phyloP scores from a whole-genome alignment of 2,329 filamentous ascomycete genomes.

The Penicillium brevicompactum region DNA sequence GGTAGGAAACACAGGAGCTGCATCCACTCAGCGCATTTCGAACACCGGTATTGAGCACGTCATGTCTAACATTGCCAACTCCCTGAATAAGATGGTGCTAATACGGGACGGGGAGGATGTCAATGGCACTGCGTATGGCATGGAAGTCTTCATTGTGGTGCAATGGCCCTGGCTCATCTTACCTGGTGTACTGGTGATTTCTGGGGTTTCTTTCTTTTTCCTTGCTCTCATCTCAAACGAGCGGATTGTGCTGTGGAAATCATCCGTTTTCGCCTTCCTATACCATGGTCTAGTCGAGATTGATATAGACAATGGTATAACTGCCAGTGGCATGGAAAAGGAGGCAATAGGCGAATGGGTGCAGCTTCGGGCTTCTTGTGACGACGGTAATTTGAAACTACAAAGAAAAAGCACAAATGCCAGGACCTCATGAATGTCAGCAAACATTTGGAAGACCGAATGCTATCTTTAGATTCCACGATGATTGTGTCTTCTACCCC shows the following conservation, averaged over 20 bases:
- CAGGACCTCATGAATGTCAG: too few species aligned
- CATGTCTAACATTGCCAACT: not conserved
- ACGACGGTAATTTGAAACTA: too few species aligned
- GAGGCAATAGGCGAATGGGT: too few species aligned
- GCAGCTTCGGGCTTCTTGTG: too few species aligned
- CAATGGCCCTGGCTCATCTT: conserved; percentile 6
- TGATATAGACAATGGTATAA: too few species aligned
- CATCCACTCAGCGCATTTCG: not conserved
- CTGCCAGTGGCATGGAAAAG: too few species aligned
- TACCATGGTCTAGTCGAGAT: not conserved
- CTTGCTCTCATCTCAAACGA: not conserved
- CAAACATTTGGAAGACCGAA: too few species aligned
- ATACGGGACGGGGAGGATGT: not conserved
- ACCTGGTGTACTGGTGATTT: not conserved
- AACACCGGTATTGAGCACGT: not conserved
- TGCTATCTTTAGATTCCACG: too few species aligned
- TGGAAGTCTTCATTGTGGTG: not conserved
- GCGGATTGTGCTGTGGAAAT: conserved; percentile 5
- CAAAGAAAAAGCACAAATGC: too few species aligned
- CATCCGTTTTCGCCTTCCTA: conserved; percentile 1
- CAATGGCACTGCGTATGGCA: not conserved
- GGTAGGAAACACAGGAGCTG: not conserved
- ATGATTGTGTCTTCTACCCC: too few species aligned
- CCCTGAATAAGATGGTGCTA: not conserved
- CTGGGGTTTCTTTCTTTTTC: conserved; percentile 1